Conservation (phyloP, 441 rosid genomes). For the Metrosideros polymorpha region DNA sequence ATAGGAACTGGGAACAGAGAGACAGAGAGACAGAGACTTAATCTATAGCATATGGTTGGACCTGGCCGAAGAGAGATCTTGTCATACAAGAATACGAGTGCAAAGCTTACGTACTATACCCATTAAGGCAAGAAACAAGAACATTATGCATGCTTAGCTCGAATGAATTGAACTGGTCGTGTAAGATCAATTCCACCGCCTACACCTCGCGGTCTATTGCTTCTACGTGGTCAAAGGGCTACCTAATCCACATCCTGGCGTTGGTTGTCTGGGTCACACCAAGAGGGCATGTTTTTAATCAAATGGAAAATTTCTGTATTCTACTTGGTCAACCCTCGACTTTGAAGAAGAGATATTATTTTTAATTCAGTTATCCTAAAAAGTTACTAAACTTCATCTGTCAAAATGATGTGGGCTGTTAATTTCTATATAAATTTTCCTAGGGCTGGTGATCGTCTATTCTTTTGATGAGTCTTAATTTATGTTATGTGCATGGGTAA, state of each 20-base stretch:
- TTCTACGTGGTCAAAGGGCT: not conserved
- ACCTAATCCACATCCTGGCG: not conserved
- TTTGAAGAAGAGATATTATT: not conserved
- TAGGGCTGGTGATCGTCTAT: not conserved
- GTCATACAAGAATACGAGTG: not conserved
- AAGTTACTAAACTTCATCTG: no score
- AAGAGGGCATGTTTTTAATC: not conserved
- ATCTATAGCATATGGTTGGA: not conserved
- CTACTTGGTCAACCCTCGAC: not conserved
- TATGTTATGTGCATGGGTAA: no score
- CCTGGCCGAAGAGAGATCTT: not conserved
- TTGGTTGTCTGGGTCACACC: not conserved
- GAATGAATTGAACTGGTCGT: not conserved
- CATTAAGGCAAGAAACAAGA: not conserved
- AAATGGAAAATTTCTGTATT: not conserved
- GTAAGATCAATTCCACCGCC: not conserved
- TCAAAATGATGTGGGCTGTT: no score
- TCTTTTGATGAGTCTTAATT: no score
- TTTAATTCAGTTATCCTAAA: no score
- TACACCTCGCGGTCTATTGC: not conserved
- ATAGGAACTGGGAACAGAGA: not conserved
- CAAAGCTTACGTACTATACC: not conserved
- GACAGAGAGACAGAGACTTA: not conserved
- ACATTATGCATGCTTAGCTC: not conserved
- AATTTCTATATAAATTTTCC: no score